Conservation (phyloP, 345 rosid genomes). For the Salix udensis region DNA sequence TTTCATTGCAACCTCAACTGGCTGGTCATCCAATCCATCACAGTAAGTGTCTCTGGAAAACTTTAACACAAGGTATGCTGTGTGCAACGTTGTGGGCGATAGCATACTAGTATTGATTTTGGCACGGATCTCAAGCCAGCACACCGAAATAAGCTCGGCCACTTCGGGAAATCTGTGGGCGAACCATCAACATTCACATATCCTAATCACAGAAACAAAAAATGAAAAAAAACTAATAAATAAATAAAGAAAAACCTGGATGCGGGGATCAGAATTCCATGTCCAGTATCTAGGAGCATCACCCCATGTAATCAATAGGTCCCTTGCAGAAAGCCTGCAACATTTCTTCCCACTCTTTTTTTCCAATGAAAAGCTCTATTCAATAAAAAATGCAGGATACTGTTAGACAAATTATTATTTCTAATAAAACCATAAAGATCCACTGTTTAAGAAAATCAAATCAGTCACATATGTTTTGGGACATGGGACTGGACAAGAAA, state of each 20-base stretch:
- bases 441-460: neutral
- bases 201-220: neutral
- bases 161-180: slow-evolving; percentile 27
- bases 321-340: slow-evolving; percentile 29
- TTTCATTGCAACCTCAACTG: slow-evolving; percentile 17
- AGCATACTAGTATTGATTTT: slow-evolving; percentile 16
- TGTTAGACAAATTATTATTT: neutral
- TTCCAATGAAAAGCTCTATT: slow-evolving; percentile 29
- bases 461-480: neutral
- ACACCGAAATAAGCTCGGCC: slow-evolving; percentile 20
- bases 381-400: neutral
- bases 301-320: slow-evolving; percentile 25
- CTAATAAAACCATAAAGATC: neutral
- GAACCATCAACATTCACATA: neutral
- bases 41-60: neutral
- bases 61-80: slow-evolving; percentile 35
- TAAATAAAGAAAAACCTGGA: slow-evolving; percentile 2
- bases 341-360: slow-evolving; percentile 29
- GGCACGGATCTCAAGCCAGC: slow-evolving; percentile 32
- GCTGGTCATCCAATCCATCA: slow-evolving; percentile 11
- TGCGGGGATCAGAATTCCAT: neutral
- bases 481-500: neutral
- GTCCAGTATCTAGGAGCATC: slow-evolving; percentile 15
- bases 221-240: neutral
- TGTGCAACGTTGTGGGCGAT: slow-evolving; percentile 26